A percentile compares a stretch with the other conserved stretches of the same genome.
Conservation (phyloP, 345 rosid genomes). For the Gossypium sturtianum region DNA sequence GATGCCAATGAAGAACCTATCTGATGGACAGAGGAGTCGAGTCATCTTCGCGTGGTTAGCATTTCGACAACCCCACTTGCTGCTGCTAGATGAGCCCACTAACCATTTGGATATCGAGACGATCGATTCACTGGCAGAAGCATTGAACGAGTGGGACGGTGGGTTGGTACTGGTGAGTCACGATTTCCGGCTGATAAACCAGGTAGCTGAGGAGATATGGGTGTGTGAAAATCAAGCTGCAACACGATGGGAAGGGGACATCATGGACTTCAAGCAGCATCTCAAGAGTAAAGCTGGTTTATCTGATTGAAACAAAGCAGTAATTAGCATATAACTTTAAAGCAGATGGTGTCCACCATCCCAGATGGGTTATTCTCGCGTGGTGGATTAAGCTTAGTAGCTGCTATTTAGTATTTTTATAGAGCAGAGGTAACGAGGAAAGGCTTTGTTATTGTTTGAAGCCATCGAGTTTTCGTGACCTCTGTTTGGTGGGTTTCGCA, state of each 20-base stretch:
- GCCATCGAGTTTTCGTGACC: background rate
- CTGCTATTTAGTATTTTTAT: background rate
- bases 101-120: slow-evolving; percentile 98
- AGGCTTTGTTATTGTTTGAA: background rate
- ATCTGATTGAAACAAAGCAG: slow-evolving; percentile 26
- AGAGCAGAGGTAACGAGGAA: background rate
- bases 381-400: background rate
- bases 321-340: background rate
- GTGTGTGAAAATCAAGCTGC: slow-evolving; percentile 71
- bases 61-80: slow-evolving; percentile 86
- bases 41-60: slow-evolving; percentile 98
- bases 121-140: slow-evolving; percentile 84
- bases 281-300: slow-evolving; percentile 77
- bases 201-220: slow-evolving; percentile 87
- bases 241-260: slow-evolving; percentile 74
- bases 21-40: slow-evolving; percentile 94
- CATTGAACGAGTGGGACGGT: slow-evolving; percentile 85
- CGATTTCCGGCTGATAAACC: slow-evolving; percentile 85
- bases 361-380: background rate
- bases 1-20: slow-evolving; percentile 95
- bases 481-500: background rate
- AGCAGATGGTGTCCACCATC: too few relatives aligned
- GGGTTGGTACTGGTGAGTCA: slow-evolving; percentile 86
- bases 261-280: slow-evolving; percentile 78
- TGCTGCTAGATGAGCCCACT: slow-evolving; percentile 91